Base-by-base conservation (phyloP, 805 yeast genomes). In the Suhomyces sp. region DNA sequence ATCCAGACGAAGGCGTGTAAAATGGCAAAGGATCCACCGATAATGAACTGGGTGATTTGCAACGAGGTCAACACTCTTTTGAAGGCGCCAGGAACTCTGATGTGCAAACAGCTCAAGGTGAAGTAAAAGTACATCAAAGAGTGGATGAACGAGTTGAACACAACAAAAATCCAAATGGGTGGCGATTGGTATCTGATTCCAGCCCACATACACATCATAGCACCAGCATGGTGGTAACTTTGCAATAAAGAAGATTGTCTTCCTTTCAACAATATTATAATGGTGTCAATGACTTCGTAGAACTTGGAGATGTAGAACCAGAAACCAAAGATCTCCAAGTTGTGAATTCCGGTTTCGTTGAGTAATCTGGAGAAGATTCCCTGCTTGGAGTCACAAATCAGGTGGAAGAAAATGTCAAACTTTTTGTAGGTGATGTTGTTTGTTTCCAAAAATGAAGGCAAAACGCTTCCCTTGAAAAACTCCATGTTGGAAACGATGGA, bases 131-230 rank as follows among this genome's bases (percentile, higher is more conserved):
- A 86, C 91, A 86, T 86, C 65, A 86, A 77, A 24, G 87, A 74
- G 72, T 86, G 91, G 63, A 86, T 86, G 65, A 86, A 81, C n/a
- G 90, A 85, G 74, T 86, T 86, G 80, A 86, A 86, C 24, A 83
- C 88, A 45, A 86, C 90, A 69, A 86, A 86, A 61, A 86, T 83
- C 91, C 91, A 86, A 65, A 86, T 86, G 35, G 91, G 91, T 5
- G 90, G 88, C 12, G 88, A 79, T 49, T 80, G 81, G 68, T 72
- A 86, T 53, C 90, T 73, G 52, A 84, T 80, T 2, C 91, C 91
- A 6, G 88, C 81, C 90, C 90, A 86, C 91, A 86, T 86, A 54
- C 88, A 85, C 69, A 86, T 72, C 84, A 86, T 86, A 47, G 91
- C 91, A 24, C 91, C 91, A 5, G 90, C 81, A 66, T 86, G 91